phyloP scores from a whole-genome alignment of 176 grass and related monocot species.

The Carex parvula region DNA sequence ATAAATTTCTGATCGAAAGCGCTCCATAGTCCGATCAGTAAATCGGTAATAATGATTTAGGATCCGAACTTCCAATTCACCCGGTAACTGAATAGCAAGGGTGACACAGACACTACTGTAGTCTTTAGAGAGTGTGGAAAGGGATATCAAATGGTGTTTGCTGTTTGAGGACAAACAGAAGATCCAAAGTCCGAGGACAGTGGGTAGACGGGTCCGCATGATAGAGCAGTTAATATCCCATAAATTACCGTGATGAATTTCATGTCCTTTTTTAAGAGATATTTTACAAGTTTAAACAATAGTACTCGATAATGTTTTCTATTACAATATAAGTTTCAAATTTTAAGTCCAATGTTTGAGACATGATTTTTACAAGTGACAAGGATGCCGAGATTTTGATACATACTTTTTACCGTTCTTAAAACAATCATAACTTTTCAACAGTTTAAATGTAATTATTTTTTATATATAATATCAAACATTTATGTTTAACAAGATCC shows the following conservation, averaged over 20 bases:
- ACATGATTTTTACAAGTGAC: no score
- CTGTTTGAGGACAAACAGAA: neutral
- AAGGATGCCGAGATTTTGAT: no score
- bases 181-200: neutral
- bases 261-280: slow-evolving; percentile 23
- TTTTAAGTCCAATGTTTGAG: no score
- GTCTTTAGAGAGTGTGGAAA: neutral
- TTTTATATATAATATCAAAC: neutral
- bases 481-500: neutral
- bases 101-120: neutral
- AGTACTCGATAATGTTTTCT: no score
- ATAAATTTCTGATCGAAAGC: neutral
- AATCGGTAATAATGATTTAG: neutral
- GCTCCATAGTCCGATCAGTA: neutral
- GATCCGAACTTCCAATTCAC: neutral
- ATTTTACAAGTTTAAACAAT: neutral
- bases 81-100: neutral
- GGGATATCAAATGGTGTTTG: slow-evolving; percentile 6
- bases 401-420: no score
- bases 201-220: neutral
- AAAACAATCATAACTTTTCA: no score
- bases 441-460: no score
- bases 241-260: slow-evolving; percentile 26
- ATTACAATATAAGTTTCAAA: no score
- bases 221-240: slow-evolving; percentile 26